Evolutionary conservation across 768 basidiomycete species (phyloP), one percentile per base, ranked within the genome.

Genomic region (Termitomyces sp.): DNA sequence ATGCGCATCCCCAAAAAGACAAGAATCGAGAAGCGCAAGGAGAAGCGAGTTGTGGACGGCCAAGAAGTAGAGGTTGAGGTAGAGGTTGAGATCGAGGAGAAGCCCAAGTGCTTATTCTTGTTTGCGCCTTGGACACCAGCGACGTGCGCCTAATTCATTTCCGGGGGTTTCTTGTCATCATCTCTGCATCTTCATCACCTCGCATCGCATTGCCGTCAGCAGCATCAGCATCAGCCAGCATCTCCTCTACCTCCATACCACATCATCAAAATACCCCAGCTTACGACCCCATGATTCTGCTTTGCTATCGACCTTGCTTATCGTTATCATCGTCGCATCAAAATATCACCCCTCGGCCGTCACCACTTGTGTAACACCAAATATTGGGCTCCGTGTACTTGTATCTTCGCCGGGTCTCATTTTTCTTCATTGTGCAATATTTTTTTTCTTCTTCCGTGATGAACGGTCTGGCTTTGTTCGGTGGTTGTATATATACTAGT

Each of bases 81-180:
- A 45, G 79, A 85, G 64, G 79, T 87, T 21, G 82, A 82, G 63
- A 73, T 87, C 8, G 67, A 73, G 52, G 78, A 78, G 60, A 74
- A 78, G 61, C 69, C 75, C 43, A 88, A 90, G 70, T 75, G 82
- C 35, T 74, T 92, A 42, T 91, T 91, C 73, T 73, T 85, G 53
- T 91, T 91, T 67, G 76, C 81, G 19, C 78, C 71, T 23, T 63
- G 67, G 30, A 33, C 37, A 9, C 26, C 60, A 19, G 40, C 48
- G 14, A n/a, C 51, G 42, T 46, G 38, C 57, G 28, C 48, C 41
- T 50, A 50, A 43, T 47, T 61, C 56, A 55, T 44, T 54, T 41
- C 26, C 26, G 37, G 42, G 23, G 53, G 21, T 5, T 19, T 60
- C 45, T 43, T 42, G 46, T 35, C n/a, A 46, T 48, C 55, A 38